Evolutionary conservation across 2,329 filamentous ascomycete genomes (phyloP), one percentile per base, ranked within the genome.

Genomic region (Clonostachys rosea): DNA sequence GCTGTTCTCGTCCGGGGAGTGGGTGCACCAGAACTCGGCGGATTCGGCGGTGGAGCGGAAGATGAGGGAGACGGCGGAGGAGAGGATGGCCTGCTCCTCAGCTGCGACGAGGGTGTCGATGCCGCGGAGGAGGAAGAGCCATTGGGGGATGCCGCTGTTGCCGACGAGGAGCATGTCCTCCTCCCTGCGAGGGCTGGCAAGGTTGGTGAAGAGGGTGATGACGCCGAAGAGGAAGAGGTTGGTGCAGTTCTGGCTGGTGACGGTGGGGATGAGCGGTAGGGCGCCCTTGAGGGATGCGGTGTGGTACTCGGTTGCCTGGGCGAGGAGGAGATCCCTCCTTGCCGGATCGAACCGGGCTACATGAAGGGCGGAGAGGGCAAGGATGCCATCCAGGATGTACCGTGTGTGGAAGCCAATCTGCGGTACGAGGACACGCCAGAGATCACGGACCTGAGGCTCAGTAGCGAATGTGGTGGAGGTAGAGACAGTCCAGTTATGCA

Each of bases 401-500:
- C 60, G 63, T 20, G 59, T 60, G 1, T 53, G 46, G 20, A 70
- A 68, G 3, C 61, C 68, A n/a, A 70, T 50, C 24, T 64, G 62
- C 7, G 66, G 64, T 8, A 64, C 60, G 48, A 62, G 62, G 30
- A 66, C 52, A n/a, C 60, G 61, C 64, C 64, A 71, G 6, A 69
- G 50, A 7, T 56, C 56, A 37, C 62, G 63, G 5, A 68, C 45
- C 2, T 52, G 43, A 3, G 65, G 57, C 34, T 62, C 56, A 3
- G 53, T 56, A 6, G 62, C 59, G n/a, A 71, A 50, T 5, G 66
- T 68, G 40, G 60, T 56, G 14, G 58, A 61, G 4, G 68, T 70
- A 7, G 65, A 66, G 2, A 60, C 63, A 34, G 58, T 58, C 48
- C 63, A 71, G 47, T 71, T 64, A 46, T 71, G 67, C 2, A 72